phyloP scores from a whole-genome alignment of 2,329 filamentous ascomycete species.

The Aureobasidium sp. region DNA sequence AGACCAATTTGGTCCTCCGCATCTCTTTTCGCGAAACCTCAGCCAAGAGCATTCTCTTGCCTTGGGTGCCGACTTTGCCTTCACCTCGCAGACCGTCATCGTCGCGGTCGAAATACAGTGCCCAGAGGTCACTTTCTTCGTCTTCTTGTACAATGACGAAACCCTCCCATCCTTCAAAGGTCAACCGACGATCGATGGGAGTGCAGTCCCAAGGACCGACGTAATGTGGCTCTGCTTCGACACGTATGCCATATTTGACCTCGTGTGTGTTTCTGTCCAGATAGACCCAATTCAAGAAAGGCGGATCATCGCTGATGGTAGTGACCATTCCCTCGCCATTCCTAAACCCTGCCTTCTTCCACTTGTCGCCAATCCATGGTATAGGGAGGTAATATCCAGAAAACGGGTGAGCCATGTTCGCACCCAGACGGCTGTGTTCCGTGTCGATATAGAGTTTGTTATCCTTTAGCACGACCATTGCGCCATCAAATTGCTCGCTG shows the following conservation, averaged over 20 bases:
- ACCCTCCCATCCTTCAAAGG: conserved; percentile 50
- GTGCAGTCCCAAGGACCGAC: conserved; percentile 81
- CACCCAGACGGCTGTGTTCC: conserved; percentile 19
- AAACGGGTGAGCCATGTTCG: conserved; percentile 35
- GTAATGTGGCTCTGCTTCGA: conserved; percentile 63
- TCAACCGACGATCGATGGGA: conserved; percentile 49
- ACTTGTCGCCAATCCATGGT: conserved; percentile 37
- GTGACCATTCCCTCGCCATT: conserved; percentile 43
- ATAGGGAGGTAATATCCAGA: conserved; percentile 46
- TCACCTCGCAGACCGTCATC: conserved; percentile 36
- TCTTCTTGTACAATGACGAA: conserved; percentile 53
- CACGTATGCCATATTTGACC: conserved; percentile 58
- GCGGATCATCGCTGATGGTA: conserved; percentile 47
- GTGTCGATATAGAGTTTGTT: conserved; percentile 20
- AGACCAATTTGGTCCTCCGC: conserved; percentile 21
- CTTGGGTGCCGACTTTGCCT: conserved; percentile 21
- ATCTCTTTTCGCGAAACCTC: conserved; percentile 28
- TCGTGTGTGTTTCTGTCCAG: conserved; percentile 54
- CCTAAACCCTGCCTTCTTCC: conserved; percentile 22
- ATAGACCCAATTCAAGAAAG: conserved; percentile 64
- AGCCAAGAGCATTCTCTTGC: conserved; percentile 27
- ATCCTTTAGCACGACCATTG: conserved; percentile 25
- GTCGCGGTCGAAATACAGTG: conserved; percentile 44
- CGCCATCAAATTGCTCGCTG: conserved; percentile 24
- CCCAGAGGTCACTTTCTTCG: conserved; percentile 37